Evolutionary conservation across 2,329 filamentous ascomycete species (phyloP), one percentile per base, ranked within the genome.

Genomic region (Fusarium duplospermum): DNA sequence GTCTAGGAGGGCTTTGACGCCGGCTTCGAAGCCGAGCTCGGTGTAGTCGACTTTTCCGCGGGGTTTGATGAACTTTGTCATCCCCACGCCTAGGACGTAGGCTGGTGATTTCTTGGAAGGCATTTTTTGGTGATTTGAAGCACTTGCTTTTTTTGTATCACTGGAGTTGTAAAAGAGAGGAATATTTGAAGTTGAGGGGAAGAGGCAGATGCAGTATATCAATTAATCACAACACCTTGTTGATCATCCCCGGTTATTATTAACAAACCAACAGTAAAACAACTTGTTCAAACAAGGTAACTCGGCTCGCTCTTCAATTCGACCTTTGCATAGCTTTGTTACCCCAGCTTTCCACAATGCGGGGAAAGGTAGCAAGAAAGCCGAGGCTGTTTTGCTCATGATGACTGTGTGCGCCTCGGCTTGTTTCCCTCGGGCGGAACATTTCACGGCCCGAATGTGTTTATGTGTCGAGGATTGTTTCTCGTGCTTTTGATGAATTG

Each of bases 21-120:
- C 94, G 13, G 95, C 95, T 84, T 98, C 95, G 83, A 95, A 98
- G 66, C 95, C 95, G 27, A 98, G 91, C 82, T 98, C 95, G 9
- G 94, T 94, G 86, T 98, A 98, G 86, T 98, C 95, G 75, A 97
- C 93, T 82, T 96, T 96, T 82, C 94, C 94, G 66, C 95, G 91
- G 47, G 95, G 95, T 87, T 98, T 98, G 90, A 98, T 96, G 89
- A 98, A 98, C 85, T 97, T 97, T 86, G 96, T 98, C 94, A 98
- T 96, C 86, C 96, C 96, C 77, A 98, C 96, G 87, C 96, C 96
- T 70, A 98, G 91, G 81, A 98, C 94, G 88, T 98, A 98, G 87
- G 87, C 87, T 69, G 88, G 87, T 63, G 86, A 83, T 78, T 87
- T 88, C 77, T 86, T 86, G 78, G 83, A 83, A 57, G 86, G 82